phyloP scores from a whole-genome alignment of 2,329 filamentous ascomycete genomes.

The Emericellopsis atlantica region DNA sequence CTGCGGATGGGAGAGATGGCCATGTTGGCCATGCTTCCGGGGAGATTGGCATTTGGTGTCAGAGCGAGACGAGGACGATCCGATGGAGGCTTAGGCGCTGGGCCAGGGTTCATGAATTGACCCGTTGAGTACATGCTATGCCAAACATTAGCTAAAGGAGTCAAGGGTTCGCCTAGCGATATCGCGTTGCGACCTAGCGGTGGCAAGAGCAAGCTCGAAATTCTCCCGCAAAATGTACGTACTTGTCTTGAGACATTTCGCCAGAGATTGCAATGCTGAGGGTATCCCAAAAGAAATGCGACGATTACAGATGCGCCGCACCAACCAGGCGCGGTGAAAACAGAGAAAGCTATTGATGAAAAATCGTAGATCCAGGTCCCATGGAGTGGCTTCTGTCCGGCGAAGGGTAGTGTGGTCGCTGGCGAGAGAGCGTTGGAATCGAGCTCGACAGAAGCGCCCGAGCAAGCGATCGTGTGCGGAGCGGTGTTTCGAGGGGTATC shows the following conservation, averaged over 20 bases:
- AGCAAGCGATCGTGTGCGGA: too few species aligned
- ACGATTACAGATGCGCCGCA: too few species aligned
- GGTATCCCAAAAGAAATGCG: too few species aligned
- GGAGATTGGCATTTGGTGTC: conserved; percentile 61
- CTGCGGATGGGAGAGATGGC: conserved; percentile 59
- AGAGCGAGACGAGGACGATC: conserved; percentile 73
- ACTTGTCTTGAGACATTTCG: neutral
- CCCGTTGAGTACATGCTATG: conserved; percentile 35
- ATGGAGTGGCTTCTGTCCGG: too few species aligned
- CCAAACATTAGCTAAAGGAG: neutral
- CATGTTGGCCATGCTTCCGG: conserved; percentile 70
- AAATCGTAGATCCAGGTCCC: too few species aligned
- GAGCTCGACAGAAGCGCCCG: too few species aligned
- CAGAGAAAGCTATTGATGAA: too few species aligned
- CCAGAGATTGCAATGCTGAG: too few species aligned
- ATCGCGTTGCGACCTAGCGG: neutral
- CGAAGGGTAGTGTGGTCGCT: too few species aligned
- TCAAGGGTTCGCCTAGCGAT: neutral
- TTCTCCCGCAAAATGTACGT: neutral
- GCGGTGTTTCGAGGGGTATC: too few species aligned
- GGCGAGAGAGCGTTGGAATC: too few species aligned
- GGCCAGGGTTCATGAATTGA: conserved; percentile 93
- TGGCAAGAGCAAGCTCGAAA: neutral
- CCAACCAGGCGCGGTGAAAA: too few species aligned
- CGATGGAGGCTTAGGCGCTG: conserved; percentile 78